Evolutionary conservation across 2,329 filamentous ascomycete genomes (phyloP).

Genomic region (Arthroderma uncinatum): DNA sequence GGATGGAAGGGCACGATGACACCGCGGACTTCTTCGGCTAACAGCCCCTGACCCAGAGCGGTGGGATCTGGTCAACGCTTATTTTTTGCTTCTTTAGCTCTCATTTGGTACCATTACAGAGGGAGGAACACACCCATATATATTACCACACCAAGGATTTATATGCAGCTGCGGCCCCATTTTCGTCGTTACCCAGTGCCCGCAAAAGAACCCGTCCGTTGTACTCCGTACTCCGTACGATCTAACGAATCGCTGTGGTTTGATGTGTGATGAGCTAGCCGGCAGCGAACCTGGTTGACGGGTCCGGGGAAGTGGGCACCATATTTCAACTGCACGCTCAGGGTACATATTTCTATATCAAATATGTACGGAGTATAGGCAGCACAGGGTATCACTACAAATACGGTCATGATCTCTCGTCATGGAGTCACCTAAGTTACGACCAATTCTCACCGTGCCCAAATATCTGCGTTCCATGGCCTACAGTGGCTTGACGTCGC

Average conservation of each 20-base stretch:
- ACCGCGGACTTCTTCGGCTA: not conserved
- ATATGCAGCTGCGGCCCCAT: not conserved
- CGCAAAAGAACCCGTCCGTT: not conserved
- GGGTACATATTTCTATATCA: not conserved
- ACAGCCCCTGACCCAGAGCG: slow-evolving; percentile 4
- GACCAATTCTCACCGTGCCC: not conserved
- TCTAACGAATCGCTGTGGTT: not conserved
- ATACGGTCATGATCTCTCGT: not conserved
- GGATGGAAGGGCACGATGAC: not conserved
- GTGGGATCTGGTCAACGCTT: slow-evolving; percentile 5
- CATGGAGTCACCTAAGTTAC: not conserved
- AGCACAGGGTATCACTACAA: not conserved
- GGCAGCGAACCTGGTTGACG: not conserved
- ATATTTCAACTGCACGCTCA: not conserved
- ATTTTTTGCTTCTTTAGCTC: slow-evolving; percentile 3
- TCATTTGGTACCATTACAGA: not conserved
- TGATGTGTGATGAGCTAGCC: not conserved
- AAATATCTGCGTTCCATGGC: not conserved
- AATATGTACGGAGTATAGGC: not conserved
- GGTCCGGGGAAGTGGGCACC: slow-evolving; percentile 6
- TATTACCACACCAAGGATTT: not conserved
- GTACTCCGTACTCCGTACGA: not conserved
- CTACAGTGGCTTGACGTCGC: not conserved
- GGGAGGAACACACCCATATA: not conserved
- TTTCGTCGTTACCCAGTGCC: not conserved